Base-by-base conservation (phyloP, 169 alveolate genomes). In the Eimeria sp. region DNA sequence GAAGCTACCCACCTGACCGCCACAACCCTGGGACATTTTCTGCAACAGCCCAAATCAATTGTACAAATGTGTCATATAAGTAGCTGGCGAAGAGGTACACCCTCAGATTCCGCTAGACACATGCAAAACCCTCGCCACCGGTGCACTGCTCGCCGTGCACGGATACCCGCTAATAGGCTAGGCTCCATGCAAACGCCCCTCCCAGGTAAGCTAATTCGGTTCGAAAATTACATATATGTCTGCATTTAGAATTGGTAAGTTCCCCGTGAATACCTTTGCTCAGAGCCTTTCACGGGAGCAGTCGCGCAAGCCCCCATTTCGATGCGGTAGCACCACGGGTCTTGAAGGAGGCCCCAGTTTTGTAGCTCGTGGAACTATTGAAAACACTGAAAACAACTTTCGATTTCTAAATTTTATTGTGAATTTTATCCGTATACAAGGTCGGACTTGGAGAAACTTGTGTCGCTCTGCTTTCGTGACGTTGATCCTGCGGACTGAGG, bases 81-180 rank as follows among this genome's bases (percentile, higher is more conserved):
- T 20, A 74, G 56, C 56, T 37, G 54, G 6, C 56, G 30, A 18
- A 18, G n/a, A 16, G 49, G 10, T 25, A n/a, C 40, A 52, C 68
- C 68, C 27, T 54, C 46, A 40, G 66, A 16, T n/a, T 78, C 88
- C 66, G 68, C 88, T 49, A 49, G 66, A 54, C 66, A 77, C 68
- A 43, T 10, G 43, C 88, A 25, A 78, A 14, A n/a, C 88, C 16
- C 52, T 52, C 10, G 30, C 46, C 68, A 49, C 66, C 88, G 88
- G 68, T 78, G 88, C 88, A 52, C 88, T 49, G 88, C 71, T 78
- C 46, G 62, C 66, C 88, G 68, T 78, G 68, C 88, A 78, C 46
- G 25, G 13, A 46, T n/a, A 27, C 25, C 8, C 46, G 87, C 23
- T 49, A 78, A 78, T 46, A 8, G n/a, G 49, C 88, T 18, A 23